phyloP scores from a whole-genome alignment of 164 flowering plant species.

The Aristolochia contorta region DNA sequence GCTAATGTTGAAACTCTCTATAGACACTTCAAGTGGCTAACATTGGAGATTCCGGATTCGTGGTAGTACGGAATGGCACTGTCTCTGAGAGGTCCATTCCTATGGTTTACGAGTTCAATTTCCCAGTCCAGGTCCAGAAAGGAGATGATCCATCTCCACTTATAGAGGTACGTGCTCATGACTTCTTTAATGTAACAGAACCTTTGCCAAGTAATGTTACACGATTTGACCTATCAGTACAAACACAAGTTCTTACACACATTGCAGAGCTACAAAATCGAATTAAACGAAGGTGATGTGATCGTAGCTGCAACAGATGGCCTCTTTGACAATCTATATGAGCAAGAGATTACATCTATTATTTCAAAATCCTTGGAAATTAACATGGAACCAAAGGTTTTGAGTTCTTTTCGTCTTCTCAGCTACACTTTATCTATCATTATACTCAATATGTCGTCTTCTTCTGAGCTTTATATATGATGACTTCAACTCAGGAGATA shows the following conservation, averaged over 20 bases:
- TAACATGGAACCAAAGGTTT: conserved; percentile 44
- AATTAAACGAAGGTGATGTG: conserved; percentile 65
- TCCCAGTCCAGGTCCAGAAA: conserved; percentile 47
- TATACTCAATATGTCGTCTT: not conserved
- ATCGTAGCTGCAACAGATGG: conserved; percentile 77
- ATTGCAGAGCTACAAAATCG: conserved; percentile 45
- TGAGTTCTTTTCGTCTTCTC: no score
- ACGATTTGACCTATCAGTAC: not conserved
- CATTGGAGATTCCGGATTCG: conserved; percentile 74
- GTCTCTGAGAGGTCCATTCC: conserved; percentile 48
- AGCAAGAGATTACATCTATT: conserved; percentile 49
- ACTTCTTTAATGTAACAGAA: not conserved
- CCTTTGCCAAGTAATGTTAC: not conserved
- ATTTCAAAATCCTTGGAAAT: conserved; percentile 40
- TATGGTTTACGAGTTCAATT: conserved; percentile 56
- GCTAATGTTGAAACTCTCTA: no score
- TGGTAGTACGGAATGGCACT: conserved; percentile 57
- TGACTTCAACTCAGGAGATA: conserved; percentile 39
- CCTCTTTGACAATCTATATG: conserved; percentile 75
- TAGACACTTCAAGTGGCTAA: conserved; percentile 72
- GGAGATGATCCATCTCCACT: conserved; percentile 46
- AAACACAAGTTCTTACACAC: not conserved
- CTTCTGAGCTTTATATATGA: not conserved
- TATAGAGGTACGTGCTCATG: conserved; percentile 37
- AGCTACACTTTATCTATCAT: not conserved